Conservation (phyloP, 495 filamentous ascomycete genomes). For the Trichodelitschia bisporula region DNA sequence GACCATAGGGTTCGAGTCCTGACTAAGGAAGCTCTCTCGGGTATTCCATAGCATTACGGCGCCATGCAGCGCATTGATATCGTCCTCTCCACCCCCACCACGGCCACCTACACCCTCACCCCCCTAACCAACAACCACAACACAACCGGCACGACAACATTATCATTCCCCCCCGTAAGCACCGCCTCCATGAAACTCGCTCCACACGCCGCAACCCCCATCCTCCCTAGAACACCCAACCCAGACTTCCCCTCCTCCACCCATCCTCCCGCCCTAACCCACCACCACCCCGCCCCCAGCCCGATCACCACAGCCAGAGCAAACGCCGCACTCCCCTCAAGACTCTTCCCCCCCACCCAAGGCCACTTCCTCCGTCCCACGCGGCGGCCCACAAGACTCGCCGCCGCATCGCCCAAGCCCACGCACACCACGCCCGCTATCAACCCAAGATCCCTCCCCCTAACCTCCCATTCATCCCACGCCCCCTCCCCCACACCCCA, state of each 20-base stretch:
- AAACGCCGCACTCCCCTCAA: slow-evolving; percentile 81
- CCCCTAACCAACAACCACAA: slow-evolving; percentile 76
- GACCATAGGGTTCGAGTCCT: no score
- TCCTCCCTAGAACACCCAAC: slow-evolving; percentile 24
- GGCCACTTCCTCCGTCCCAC: slow-evolving; percentile 79
- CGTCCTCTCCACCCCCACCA: no score
- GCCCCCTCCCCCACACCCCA: slow-evolving; percentile 21
- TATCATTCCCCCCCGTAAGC: slow-evolving; percentile 92
- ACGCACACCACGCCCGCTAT: slow-evolving; percentile 80
- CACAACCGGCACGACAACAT: slow-evolving; percentile 89
- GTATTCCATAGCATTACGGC: no score
- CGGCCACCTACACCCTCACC: slow-evolving; percentile 39
- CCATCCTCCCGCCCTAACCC: slow-evolving; percentile 34
- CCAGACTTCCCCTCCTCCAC: slow-evolving; percentile 16
- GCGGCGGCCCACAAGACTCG: slow-evolving; percentile 73
- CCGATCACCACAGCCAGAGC: slow-evolving; percentile 52
- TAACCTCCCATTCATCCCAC: slow-evolving; percentile 51
- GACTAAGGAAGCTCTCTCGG: no score
- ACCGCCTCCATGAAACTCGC: slow-evolving; percentile 89
- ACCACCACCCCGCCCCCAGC: slow-evolving; percentile 41
- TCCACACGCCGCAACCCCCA: slow-evolving; percentile 42
- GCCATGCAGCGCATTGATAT: no score
- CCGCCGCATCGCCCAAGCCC: slow-evolving; percentile 84
- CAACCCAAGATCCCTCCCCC: slow-evolving; percentile 54
- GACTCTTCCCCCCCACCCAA: slow-evolving; percentile 87